Evolutionary conservation across 2,329 filamentous ascomycete genomes (phyloP), one percentile per base, ranked within the genome.

Genomic region (Clonostachys rhizophaga): DNA sequence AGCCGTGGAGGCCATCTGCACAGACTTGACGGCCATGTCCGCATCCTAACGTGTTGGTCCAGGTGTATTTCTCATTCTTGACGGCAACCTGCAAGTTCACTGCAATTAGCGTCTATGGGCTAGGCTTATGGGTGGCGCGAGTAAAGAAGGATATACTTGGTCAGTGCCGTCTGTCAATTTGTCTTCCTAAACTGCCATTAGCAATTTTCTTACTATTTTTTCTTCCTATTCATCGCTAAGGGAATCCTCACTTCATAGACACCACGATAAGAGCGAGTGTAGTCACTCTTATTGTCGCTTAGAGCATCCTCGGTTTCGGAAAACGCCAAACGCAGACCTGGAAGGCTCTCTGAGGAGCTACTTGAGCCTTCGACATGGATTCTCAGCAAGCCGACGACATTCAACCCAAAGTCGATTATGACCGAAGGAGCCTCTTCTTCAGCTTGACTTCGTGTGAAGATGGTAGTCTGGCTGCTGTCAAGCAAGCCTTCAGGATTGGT

Each of bases 1-100:
- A 79, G 6, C 74, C 75, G 46, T 79, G 76, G 6, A 79, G 58
- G 3, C 75, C 76, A 48, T 79, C 75, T 1, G 70, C 61, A 52
- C 75, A 78, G 12, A 79, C 73, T 47, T 74, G 57, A 6, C 49
- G 60, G 16, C 57, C 64, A 41, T 67, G 57, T 39, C 69, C 57
- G 48, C 75, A 78, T 11, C 73, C 72, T 45, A 69, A 63, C 35
- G 62, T 57, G 47, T 74, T 60, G 10, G 59, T 65, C 75, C 74
- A 79, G 3, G 63, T 70, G 47, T 71, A 76, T 5, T 63, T 55
- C 5, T 62, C 46, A 4, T 61, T 55, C 36, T 59, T 54, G 14
- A 78, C 75, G 4, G 73, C 72, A 50, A 76, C 64, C 66, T 75
- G 20, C 40, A 46, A 4, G 24, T 18, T 41, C 47, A 13, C 16